Evolutionary conservation across 2,329 filamentous ascomycete genomes (phyloP).

Genomic region (Zalaria sp.): DNA sequence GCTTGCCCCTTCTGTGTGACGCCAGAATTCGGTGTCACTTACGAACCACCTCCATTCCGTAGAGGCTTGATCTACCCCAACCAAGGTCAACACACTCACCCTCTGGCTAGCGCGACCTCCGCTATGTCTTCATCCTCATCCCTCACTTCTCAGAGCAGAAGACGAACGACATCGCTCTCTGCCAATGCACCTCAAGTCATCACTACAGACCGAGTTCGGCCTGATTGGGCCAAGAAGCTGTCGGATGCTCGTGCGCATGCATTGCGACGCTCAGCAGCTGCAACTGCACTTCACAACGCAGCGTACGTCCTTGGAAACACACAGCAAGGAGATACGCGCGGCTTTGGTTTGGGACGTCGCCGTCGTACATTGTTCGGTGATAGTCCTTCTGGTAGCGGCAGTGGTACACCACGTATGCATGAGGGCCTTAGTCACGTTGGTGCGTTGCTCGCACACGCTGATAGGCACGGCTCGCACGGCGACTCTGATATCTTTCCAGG

Average conservation of each 20-base stretch:
- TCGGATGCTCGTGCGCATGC: slow-evolving; percentile 73
- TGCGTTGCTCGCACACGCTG: slow-evolving; percentile 15
- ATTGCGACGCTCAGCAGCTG: slow-evolving; percentile 74
- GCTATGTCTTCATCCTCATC: slow-evolving; percentile 83
- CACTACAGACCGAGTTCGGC: slow-evolving; percentile 81
- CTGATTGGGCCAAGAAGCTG: slow-evolving; percentile 88
- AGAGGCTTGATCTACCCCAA: slow-evolving; percentile 58
- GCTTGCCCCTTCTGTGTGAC: slow-evolving; percentile 92
- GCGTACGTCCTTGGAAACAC: slow-evolving; percentile 68
- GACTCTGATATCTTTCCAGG: slow-evolving; percentile 23
- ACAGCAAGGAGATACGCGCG: slow-evolving; percentile 29
- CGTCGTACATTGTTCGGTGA: slow-evolving; percentile 39
- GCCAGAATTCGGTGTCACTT: slow-evolving; percentile 91
- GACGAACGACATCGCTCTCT: slow-evolving; percentile 58
- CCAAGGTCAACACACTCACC: slow-evolving; percentile 30
- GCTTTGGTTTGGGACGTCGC: slow-evolving; percentile 34
- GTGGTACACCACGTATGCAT: slow-evolving; percentile 25
- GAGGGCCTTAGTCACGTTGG: slow-evolving; percentile 16
- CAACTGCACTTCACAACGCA: slow-evolving; percentile 86
- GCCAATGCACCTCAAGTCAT: slow-evolving; percentile 75
- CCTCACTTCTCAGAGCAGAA: slow-evolving; percentile 37
- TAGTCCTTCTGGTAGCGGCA: slow-evolving; percentile 29
- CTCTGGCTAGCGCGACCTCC: slow-evolving; percentile 41
- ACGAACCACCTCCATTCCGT: slow-evolving; percentile 76
- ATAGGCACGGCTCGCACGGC: slow-evolving; percentile 10